Conservation (phyloP, 1,284 basidiomycete species). For the Sutorius eximius region DNA sequence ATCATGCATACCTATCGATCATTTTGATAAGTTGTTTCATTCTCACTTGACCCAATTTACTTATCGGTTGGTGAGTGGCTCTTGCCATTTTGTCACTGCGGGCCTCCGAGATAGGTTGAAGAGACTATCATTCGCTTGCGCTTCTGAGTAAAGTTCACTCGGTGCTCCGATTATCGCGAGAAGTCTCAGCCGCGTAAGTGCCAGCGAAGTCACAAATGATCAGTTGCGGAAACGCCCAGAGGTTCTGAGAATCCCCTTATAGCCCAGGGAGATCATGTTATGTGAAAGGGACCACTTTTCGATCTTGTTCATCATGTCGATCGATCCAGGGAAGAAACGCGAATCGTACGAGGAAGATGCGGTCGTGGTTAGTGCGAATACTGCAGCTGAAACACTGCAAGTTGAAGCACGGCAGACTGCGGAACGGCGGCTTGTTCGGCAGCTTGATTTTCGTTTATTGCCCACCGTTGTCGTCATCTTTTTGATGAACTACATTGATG, state of each 20-base stretch:
- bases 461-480: neutral
- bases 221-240: neutral
- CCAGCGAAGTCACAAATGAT: constrained; percentile 1
- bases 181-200: neutral
- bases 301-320: constrained; percentile 17
- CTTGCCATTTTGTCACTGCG: constrained; percentile 4
- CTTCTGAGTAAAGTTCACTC: neutral
- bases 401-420: constrained; percentile 4
- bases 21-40: neutral
- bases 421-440: neutral
- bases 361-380: neutral
- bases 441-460: neutral
- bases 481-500: constrained; percentile 32
- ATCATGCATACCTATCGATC: neutral
- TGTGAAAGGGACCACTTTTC: neutral
- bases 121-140: neutral
- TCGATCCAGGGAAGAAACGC: constrained; percentile 16
- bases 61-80: too few relatives aligned
- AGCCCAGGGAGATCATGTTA: neutral
- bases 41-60: neutral
- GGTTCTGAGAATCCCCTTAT: neutral
- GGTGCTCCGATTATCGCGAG: neutral
- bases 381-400: neutral
- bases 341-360: constrained; percentile 7
- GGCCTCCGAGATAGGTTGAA: constrained; percentile 7